Evolutionary conservation across 2,329 filamentous ascomycete genomes (phyloP), one percentile per base, ranked within the genome.

Genomic region (Lachnellula occidentalis): DNA sequence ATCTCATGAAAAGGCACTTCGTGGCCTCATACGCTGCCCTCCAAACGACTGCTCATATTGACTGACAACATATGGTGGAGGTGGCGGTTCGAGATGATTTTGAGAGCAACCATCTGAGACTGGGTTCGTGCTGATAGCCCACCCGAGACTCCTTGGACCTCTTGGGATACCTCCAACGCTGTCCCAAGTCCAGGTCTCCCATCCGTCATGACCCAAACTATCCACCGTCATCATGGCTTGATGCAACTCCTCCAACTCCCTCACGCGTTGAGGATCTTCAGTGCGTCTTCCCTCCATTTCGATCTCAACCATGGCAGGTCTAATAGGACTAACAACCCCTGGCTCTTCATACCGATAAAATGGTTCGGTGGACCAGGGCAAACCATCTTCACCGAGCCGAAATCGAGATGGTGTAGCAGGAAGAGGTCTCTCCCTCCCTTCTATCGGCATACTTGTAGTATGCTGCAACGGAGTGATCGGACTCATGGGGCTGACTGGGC

Each of bases 211-310:
- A 21, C 54, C 48, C 21, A 67, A 47, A 51, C 61, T 67, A 56
- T 66, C 66, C 24, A 69, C 65, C 7, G 66, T 67, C 66, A 69
- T 67, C 66, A 69, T 67, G 7, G 66, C 66, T 42, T 63, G 63
- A 34, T 67, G 65, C 37, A 69, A 50, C 14, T 61, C 54, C 45
- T 62, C 65, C 42, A 69, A 34, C 11, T 69, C 64, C 43, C 60
- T 55, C 17, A 64, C 61, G 14, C 64, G 53, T 36, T 62, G 60
- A 19, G 66, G 64, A 52, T 69, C 66, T 47, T 68, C 66, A 2
- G 50, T 50, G 11, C 62, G 61, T 48, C 50, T 42, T 36, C 57
- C 56, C 21, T 64, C 60, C 4, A 49, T 34, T 45, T 64, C 57
- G 14, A 54, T 56, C 9, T 43, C 56, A 21, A 55, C 41, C 31